Evolutionary conservation across 2,329 filamentous ascomycete species (phyloP).

Genomic region (Metarhizium brunneum): DNA sequence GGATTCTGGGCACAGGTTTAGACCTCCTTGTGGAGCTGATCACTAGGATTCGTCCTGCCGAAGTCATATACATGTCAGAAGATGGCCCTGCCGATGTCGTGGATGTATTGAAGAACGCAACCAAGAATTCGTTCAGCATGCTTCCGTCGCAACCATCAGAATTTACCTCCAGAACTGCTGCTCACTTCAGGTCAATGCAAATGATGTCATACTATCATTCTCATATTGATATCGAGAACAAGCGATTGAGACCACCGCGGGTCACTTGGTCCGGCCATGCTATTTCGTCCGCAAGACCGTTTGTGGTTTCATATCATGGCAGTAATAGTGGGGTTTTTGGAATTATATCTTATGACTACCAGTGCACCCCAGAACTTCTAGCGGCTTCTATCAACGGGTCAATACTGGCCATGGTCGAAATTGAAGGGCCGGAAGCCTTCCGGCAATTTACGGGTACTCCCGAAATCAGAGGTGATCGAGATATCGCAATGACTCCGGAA

Average conservation of each 20-base stretch:
- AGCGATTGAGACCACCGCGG: not conserved
- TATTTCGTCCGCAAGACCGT: conserved; percentile 48
- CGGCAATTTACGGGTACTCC: conserved; percentile 15
- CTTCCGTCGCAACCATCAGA: conserved; percentile 53
- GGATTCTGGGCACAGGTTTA: conserved; percentile 62
- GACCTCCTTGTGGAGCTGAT: conserved; percentile 54
- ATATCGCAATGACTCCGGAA: not conserved
- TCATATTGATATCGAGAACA: not conserved
- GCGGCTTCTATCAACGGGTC: conserved; percentile 60
- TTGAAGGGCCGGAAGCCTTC: conserved; percentile 46
- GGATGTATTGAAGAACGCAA: conserved; percentile 38
- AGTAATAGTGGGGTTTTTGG: conserved; percentile 46
- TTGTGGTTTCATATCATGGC: conserved; percentile 51
- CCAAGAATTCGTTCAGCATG: conserved; percentile 33
- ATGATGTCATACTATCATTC: conserved; percentile 71
- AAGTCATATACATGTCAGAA: conserved; percentile 61
- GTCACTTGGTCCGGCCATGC: conserved; percentile 43
- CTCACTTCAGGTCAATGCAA: conserved; percentile 64
- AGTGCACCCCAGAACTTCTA: conserved; percentile 48
- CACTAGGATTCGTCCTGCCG: conserved; percentile 40
- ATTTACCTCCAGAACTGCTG: conserved; percentile 47
- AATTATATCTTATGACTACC: conserved; percentile 58
- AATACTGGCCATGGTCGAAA: conserved; percentile 56
- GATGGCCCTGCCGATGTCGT: conserved; percentile 51
- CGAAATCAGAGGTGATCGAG: too few species aligned